These are phyloP conservation scores for Schizosaccharomyces versatilis DNA, from an alignment of 1,139 yeast species.

Conservation along the genomic window DNA sequence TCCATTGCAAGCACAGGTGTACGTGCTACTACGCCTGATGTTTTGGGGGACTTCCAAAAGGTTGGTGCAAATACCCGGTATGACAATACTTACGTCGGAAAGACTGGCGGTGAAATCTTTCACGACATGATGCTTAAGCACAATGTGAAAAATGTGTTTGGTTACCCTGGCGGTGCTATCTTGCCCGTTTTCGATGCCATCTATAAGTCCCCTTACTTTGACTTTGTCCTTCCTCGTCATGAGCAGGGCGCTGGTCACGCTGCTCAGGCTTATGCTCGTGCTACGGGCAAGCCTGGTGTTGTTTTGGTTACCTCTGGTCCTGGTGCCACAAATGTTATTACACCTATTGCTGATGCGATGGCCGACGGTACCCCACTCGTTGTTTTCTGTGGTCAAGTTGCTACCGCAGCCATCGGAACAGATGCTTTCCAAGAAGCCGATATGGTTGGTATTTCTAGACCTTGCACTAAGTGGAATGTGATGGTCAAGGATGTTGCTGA, in stretches of 20 bases:
- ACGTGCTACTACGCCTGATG: neutral
- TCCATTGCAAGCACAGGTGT: too few species aligned
- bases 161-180: constrained; percentile 83
- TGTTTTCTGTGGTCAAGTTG: constrained; percentile 95
- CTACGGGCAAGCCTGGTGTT: constrained; percentile 92
- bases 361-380: constrained; percentile 95
- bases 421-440: constrained; percentile 99
- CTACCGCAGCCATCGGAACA: constrained; percentile 86
- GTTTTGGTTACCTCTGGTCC: constrained; percentile 96
- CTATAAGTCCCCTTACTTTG: constrained; percentile 69
- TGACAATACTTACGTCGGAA: constrained; percentile 29
- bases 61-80: neutral
- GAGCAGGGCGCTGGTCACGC: constrained; percentile 99
- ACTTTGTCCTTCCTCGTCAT: constrained; percentile 81
- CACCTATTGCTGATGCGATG: constrained; percentile 93
- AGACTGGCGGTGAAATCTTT: constrained; percentile 91
- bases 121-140: constrained; percentile 98
- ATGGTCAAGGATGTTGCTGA: constrained; percentile 92
- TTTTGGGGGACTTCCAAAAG: neutral
- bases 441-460: constrained; percentile 83
- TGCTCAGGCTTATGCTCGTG: constrained; percentile 98
- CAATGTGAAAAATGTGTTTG: constrained; percentile 39
- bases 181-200: constrained; percentile 94
- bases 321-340: constrained; percentile 91
- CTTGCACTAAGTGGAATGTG: constrained; percentile 97